Evolutionary conservation across 2,329 filamentous ascomycete species (phyloP), one percentile per base, ranked within the genome.

Genomic region (Alternaria panax): DNA sequence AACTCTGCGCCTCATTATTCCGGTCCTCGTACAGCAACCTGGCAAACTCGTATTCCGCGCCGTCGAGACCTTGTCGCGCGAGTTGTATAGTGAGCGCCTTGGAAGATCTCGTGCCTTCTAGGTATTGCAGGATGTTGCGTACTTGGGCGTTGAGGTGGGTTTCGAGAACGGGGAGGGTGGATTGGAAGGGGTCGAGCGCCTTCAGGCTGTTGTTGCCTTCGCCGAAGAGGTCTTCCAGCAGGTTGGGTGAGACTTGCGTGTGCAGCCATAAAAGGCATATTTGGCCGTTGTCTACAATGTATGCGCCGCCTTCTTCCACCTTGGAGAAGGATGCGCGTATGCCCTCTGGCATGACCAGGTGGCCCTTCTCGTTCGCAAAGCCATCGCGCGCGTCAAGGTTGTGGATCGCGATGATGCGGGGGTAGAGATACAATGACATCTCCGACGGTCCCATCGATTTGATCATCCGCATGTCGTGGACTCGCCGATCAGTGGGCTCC

Each of bases 1-100:
- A 99, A 75, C 92, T 96, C 80, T 96, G 93, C 34, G 95, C 95
- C 81, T 99, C 95, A 68, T 97, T 97, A 78, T 98, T 98, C 66
- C 95, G 87, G 75, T 99, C 95, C 80, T 99, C 95, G 30, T 97
- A 88, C 67, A 99, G 80, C 80, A 96, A 83, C 53, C 93, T 85
- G 7, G 95, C 95, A 82, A 98, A 99, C 79, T 99, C 95, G 72
- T 93, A 98, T 78, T 99, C 95, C 3, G 93, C 92, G 1, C 95
- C 95, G 73, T 99, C 95, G 4, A 98, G 84, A 0, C 93, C 93
- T 79, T 98, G 95, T 59, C 95, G 83, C 7, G 95, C 95, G 47
- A 99, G 84, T 79, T 98, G 95, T 47, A 99, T 86, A 1, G 92
- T 92, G 60, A 97, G 81, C 22, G 91, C 92, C 81, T 97, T 98